phyloP scores from a whole-genome alignment of 192 early-diverging fungal species.

The Entomortierella beljakovae region DNA sequence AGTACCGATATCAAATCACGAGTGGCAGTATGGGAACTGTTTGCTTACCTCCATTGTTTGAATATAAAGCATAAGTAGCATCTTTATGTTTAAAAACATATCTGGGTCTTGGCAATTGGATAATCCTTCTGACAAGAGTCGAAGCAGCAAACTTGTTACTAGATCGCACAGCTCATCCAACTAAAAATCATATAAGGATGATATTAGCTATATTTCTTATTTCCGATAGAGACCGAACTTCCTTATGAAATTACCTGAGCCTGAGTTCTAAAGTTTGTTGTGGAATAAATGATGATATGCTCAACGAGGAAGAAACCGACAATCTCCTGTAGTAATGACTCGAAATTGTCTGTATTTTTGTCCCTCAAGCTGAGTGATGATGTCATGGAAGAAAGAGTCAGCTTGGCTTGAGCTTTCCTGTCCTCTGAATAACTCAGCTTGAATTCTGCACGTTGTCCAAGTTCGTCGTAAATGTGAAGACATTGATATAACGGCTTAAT shows the following conservation, averaged over 20 bases:
- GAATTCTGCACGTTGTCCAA: slow-evolving; percentile 90
- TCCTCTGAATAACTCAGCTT: slow-evolving; percentile 91
- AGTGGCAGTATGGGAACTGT: background rate
- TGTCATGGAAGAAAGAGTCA: slow-evolving; percentile 73
- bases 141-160: slow-evolving; percentile 83
- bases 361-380: slow-evolving; percentile 76
- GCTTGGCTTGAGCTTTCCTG: slow-evolving; percentile 87
- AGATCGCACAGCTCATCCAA: slow-evolving; percentile 93
- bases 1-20: background rate
- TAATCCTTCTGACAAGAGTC: slow-evolving; percentile 83
- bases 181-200: slow-evolving; percentile 31
- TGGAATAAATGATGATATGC: slow-evolving; percentile 86
- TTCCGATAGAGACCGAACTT: too few relatives aligned
- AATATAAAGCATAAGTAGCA: slow-evolving; percentile 85
- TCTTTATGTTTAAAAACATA: slow-evolving; percentile 83
- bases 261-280: slow-evolving; percentile 89
- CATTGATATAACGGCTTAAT: slow-evolving; percentile 97
- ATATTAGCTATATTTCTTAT: too few relatives aligned
- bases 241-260: slow-evolving; percentile 57
- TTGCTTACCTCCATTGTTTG: slow-evolving; percentile 85
- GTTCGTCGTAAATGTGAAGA: slow-evolving; percentile 94
- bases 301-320: slow-evolving; percentile 98
- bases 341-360: slow-evolving; percentile 74
- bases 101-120: slow-evolving; percentile 83
- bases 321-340: slow-evolving; percentile 86